Evolutionary conservation across 331 rosid species (phyloP), one percentile per base, ranked within the genome.

Genomic region (Telfairia occidentalis): DNA sequence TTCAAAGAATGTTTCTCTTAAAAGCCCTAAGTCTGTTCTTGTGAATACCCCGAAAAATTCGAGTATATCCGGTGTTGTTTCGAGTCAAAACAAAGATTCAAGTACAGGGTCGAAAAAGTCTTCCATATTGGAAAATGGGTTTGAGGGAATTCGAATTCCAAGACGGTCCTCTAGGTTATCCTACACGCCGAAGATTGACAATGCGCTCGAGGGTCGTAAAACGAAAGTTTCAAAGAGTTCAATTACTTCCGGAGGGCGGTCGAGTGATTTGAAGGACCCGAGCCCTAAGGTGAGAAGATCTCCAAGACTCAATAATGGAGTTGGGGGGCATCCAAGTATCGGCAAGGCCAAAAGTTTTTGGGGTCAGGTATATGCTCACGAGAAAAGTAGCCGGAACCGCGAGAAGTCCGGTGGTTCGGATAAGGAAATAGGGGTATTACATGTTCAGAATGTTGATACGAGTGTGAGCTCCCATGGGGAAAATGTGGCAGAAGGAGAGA

Each of bases 101-200:
- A 42, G 13, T 40, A 10, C 43, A 52, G 73, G 76, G 76, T 57
- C 28, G 78, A 79, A 79, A 64, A 80, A 72, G 77, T 86, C 87
- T 67, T 16, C 81, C 30, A 74, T 71, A 52, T 77, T 77, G 55
- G 82, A 65, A 69, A 66, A 71, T 70, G 79, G 66, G 64, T 57
- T 38, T 9, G 77, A 19, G 21, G 76, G 28, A 45, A 61, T 59
- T 80, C 74, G 29, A 9, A 19, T 64, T 78, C 82, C 78, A 4
- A 78, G 89, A 69, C 84, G 82, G 54, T 90, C 90, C 42, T 40
- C 84, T 29, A 84, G 92, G 76, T 71, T 85, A 21, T 78, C 82
- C 37, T 24, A n/a, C 58, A 75, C 8, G 48, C 7, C 35, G 24
- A 26, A 58, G 12, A 48, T 19, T 1, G 29, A 9, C 18, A 46